Evolutionary conservation across 345 rosid genomes (phyloP), one percentile per base, ranked within the genome.

Genomic region (Theobroma cacao): DNA sequence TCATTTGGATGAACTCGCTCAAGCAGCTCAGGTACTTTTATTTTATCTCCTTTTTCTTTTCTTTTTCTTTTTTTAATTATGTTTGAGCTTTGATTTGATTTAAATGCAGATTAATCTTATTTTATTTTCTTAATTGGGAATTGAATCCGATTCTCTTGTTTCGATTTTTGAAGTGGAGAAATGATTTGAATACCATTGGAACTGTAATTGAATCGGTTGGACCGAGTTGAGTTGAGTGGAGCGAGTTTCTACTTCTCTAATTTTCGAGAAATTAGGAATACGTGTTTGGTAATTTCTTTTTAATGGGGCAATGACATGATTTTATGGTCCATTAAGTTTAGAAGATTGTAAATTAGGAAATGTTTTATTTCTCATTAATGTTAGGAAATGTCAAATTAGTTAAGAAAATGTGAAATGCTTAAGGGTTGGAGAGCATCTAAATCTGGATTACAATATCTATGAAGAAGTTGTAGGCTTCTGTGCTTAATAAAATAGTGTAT

Each of bases 1-100:
- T 77, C 92, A 86, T 77, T 80, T 90, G 72, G 95, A 92, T 68
- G 95, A 92, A 79, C 97, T 96, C 80, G 93, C 85, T 76, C 90
- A 91, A 74, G 97, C 98, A 77, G 89, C 93, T 17, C 89, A 88
- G 98, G 99, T 94, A 71, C 73, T 24, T 50, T 40, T 22, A 12
- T 75, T 59, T 28, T 18, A 3, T 31, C 45, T 41, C 10, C 10
- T 41, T 41, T 41, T 41, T 2, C 38, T 48, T 30, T 13, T 28
- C 14, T 15, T 64, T n/a, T 9, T 8, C 33, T 34, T 36, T 67
- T 30, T n/a, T 24, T 7, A 48, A 76, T 38, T 48, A 40, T 53
- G 11, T 69, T 52, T 52, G 26, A 30, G 59, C 58, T 66, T 55
- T 56, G 5, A 17, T 56, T 20, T 43, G 15, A 38, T 20, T 80